These are phyloP conservation scores for Pestalotiopsis sp. DNA, from an alignment of 2,329 filamentous ascomycete species.

Conservation along the genomic window DNA sequence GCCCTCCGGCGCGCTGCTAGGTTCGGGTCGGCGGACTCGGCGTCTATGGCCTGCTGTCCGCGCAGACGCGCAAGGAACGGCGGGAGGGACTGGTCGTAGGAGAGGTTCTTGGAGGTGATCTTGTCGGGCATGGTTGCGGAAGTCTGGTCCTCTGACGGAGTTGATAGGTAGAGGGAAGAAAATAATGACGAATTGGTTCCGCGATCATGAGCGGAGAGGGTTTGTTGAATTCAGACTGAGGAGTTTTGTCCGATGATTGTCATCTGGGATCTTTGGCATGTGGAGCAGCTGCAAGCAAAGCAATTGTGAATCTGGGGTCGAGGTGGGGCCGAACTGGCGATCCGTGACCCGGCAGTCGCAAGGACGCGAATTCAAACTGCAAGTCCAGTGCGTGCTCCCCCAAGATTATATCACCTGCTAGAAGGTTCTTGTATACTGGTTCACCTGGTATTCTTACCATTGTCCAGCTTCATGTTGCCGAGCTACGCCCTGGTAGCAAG, in stretches of 20 bases:
- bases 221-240: not conserved
- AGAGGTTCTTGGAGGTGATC: conserved; percentile 72
- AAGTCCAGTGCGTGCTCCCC: not conserved
- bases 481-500: not conserved
- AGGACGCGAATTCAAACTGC: not conserved
- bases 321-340: not conserved
- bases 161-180: not conserved
- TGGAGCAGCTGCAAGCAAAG: not conserved
- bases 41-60: conserved; percentile 51
- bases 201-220: not conserved
- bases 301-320: not conserved
- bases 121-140: conserved; percentile 47
- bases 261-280: not conserved
- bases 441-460: not conserved
- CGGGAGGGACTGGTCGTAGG: conserved; percentile 62
- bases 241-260: not conserved
- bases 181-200: not conserved
- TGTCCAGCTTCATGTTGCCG: not conserved
- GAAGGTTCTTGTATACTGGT: not conserved
- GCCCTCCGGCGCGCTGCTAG: conserved; percentile 53
- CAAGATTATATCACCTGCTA: not conserved
- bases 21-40: conserved; percentile 55
- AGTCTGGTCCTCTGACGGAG: not conserved
- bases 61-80: conserved; percentile 63
- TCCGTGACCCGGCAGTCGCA: not conserved